Percentiles rank a stretch among this genome's conserved stretches.
Conservation (phyloP, 306 rosid species). For the Castanea crenata region DNA sequence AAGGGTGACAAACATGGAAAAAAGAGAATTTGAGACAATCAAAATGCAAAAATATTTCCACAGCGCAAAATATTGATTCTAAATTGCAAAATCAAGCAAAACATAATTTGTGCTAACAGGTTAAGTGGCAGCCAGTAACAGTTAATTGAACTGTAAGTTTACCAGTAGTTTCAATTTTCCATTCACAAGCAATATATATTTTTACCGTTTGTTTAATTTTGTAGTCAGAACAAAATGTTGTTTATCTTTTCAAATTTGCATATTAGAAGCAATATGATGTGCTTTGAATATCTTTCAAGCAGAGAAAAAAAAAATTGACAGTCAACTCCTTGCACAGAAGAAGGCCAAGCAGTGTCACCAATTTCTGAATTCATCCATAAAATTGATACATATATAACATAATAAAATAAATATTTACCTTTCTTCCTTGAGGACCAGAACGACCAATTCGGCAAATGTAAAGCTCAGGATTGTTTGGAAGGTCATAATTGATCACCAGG, state of each 20-base stretch:
- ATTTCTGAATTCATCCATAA: background rate
- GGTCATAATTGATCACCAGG: constrained; percentile 87
- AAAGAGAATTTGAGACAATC: background rate
- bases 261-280: background rate
- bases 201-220: too few relatives aligned
- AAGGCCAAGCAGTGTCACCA: background rate
- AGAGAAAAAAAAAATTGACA: too few relatives aligned
- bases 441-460: constrained; percentile 92
- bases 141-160: background rate
- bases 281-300: too few relatives aligned
- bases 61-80: too few relatives aligned
- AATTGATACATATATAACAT: background rate
- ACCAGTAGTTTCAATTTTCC: too few relatives aligned
- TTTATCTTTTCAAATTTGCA: background rate
- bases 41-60: background rate
- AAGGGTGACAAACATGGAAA: background rate
- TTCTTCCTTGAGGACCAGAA: constrained; percentile 97
- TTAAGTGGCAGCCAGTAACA: background rate
- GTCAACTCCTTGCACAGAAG: background rate
- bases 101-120: background rate
- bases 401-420: constrained; percentile 44
- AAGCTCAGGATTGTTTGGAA: constrained; percentile 94
- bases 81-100: too few relatives aligned
- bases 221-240: too few relatives aligned
- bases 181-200: too few relatives aligned